Evolutionary conservation across 192 early-diverging fungal species (phyloP).

Genomic region (Jimgerdemannia flammicorona): DNA sequence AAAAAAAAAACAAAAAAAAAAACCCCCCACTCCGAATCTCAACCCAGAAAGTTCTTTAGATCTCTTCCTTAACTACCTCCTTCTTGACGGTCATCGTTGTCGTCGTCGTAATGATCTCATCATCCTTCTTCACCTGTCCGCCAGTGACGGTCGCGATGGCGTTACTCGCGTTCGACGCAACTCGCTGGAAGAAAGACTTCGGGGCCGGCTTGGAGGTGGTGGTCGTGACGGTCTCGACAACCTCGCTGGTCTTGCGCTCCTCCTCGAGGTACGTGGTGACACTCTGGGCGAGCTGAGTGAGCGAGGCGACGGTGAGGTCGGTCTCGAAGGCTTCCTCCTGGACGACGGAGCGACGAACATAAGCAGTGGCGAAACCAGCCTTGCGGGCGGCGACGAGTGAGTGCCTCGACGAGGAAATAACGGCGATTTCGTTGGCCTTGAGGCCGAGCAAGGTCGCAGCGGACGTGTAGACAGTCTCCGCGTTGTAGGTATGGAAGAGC

Average conservation of each 20-base stretch:
- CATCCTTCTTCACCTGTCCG: not conserved
- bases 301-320: not conserved
- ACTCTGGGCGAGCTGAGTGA: not conserved
- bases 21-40: not conserved
- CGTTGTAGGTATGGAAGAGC: not conserved
- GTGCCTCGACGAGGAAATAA: not conserved
- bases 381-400: not conserved
- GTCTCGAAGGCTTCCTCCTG: not conserved
- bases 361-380: not conserved
- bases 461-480: not conserved
- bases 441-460: not conserved
- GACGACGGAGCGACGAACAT: not conserved
- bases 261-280: not conserved
- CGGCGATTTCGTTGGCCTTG: not conserved
- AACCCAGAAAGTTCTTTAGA: not conserved
- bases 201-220: not conserved
- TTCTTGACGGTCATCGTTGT: not conserved
- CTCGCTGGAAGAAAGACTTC: not conserved
- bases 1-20: not conserved
- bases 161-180: not conserved
- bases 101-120: not conserved
- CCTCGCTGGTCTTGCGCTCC: not conserved
- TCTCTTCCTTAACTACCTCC: not conserved
- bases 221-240: not conserved
- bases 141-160: not conserved